A percentile compares a stretch with the other conserved stretches of the same genome.
These are phyloP conservation scores for Pichia occidentalis DNA, from an alignment of 805 yeast genomes.

Conservation along the genomic window DNA sequence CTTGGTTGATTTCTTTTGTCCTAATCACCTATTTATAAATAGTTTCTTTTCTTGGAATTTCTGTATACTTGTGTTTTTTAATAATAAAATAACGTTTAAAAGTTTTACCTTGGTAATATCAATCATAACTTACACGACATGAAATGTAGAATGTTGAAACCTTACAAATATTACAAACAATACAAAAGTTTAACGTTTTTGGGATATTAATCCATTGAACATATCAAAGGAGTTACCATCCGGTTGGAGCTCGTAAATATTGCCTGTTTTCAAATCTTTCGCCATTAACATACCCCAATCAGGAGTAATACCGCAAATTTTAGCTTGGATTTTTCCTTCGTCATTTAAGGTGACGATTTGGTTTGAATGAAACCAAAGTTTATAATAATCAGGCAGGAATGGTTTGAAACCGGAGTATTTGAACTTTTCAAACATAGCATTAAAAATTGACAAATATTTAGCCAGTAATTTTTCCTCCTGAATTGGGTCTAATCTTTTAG, in stretches of 20 bases:
- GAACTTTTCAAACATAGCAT: conserved; percentile 54
- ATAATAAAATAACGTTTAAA: conserved; percentile 12
- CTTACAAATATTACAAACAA: too few species aligned
- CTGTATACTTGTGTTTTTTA: conserved; percentile 13
- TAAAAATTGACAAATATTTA: conserved; percentile 56
- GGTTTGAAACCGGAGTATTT: conserved; percentile 57
- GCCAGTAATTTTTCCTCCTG: conserved; percentile 55
- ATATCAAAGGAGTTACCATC: conserved; percentile 98
- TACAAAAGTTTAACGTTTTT: conserved; percentile 35
- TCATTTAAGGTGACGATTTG: conserved; percentile 63
- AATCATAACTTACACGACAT: background rate
- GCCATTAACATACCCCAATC: conserved; percentile 83
- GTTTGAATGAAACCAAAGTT: conserved; percentile 76
- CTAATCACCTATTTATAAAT: conserved; percentile 6
- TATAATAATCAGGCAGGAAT: conserved; percentile 65
- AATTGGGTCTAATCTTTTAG: conserved; percentile 18
- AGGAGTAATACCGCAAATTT: conserved; percentile 70
- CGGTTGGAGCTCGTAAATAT: conserved; percentile 71
- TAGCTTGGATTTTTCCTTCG: conserved; percentile 43
- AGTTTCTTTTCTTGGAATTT: conserved; percentile 11
- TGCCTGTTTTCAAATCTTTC: conserved; percentile 60
- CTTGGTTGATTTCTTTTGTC: too few species aligned
- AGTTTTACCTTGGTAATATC: background rate
- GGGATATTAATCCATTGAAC: conserved; percentile 79
- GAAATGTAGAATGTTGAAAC: too few species aligned